Conservation (phyloP, 1,284 basidiomycete species). For the Ceratobasidium papillatum region DNA sequence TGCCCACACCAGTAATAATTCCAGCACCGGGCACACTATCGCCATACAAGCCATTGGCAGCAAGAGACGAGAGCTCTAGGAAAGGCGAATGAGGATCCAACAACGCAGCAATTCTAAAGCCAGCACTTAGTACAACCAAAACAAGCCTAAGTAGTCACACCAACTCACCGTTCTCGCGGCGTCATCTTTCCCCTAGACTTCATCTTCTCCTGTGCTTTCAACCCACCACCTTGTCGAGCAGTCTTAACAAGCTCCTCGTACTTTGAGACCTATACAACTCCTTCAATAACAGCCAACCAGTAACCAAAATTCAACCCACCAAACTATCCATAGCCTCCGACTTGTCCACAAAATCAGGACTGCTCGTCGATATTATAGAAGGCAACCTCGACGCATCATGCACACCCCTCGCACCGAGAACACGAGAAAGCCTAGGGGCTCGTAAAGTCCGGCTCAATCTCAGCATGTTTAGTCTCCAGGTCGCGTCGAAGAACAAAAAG, state of each 20-base stretch:
- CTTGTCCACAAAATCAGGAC: constrained; percentile 74
- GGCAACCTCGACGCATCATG: constrained; percentile 80
- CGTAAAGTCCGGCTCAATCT: constrained; percentile 10
- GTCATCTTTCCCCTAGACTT: constrained; percentile 82
- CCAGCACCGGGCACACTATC: constrained; percentile 88
- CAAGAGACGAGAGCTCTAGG: constrained; percentile 85
- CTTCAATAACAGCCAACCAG: constrained; percentile 52
- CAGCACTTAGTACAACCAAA: not conserved
- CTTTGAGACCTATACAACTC: constrained; percentile 9
- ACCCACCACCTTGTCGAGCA: constrained; percentile 55
- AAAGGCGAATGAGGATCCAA: constrained; percentile 91
- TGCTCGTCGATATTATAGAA: constrained; percentile 69
- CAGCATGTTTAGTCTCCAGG: not conserved
- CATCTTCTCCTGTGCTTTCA: constrained; percentile 80
- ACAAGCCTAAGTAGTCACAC: constrained; percentile 43
- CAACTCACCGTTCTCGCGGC: constrained; percentile 80
- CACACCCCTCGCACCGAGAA: constrained; percentile 1
- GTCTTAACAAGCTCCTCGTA: constrained; percentile 40
- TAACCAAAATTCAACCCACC: constrained; percentile 53
- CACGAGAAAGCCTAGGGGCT: not conserved
- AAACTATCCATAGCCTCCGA: constrained; percentile 72
- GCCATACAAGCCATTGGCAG: constrained; percentile 87
- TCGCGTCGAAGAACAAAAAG: constrained; percentile 1
- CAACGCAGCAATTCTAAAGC: constrained; percentile 65
- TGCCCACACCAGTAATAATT: constrained; percentile 87